Base-by-base conservation (phyloP, 2,329 filamentous ascomycete species). In the Penicillium nordicum region DNA sequence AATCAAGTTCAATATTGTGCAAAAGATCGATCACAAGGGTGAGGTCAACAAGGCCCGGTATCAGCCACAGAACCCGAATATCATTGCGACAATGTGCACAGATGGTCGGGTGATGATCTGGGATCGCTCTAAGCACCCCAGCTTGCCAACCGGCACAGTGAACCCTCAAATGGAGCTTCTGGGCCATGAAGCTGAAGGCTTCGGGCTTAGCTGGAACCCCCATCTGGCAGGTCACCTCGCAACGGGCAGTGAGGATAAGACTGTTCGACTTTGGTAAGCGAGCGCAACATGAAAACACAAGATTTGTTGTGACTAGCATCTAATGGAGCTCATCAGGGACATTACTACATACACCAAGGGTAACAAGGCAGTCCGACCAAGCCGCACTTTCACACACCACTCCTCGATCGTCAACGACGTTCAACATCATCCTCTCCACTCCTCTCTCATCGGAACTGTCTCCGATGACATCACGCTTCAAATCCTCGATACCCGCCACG, bases 21-120 rank as follows among this genome's bases (percentile, higher is more conserved):
- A 99, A 75, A 94, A 90, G 75, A 99, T 99, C 72, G 89, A 96
- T 72, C 94, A 99, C 72, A 92, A 92, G 16, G 90, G 90, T 61
- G 94, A 99, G 75, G 92, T 99, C 72, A 99, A 99, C 82, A 99
- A 97, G 79, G 95, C 94, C 16, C 88, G 94, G 64, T 97, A 97
- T 72, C 92, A 97, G 76, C 94, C 94, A 12, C 93, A 97, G 73
- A 99, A 99, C 70, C 92, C 93, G 5, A 92, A 99, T 69, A 87
- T 99, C 56, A 95, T 99, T 67, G 94, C 94, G 3, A 97, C 94
- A 0, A 87, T 97, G 76, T 92, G 90, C 62, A 85, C 90, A 8
- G 90, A 97, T 72, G 89, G 90, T 60, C 88, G 86, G 63, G 89
- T 97, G 41, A 86, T 97, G 72, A 86, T 99, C 64, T 99, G 95